Evolutionary conservation across 768 basidiomycete genomes (phyloP), one percentile per base, ranked within the genome.

Genomic region (Amanita rimosa): DNA sequence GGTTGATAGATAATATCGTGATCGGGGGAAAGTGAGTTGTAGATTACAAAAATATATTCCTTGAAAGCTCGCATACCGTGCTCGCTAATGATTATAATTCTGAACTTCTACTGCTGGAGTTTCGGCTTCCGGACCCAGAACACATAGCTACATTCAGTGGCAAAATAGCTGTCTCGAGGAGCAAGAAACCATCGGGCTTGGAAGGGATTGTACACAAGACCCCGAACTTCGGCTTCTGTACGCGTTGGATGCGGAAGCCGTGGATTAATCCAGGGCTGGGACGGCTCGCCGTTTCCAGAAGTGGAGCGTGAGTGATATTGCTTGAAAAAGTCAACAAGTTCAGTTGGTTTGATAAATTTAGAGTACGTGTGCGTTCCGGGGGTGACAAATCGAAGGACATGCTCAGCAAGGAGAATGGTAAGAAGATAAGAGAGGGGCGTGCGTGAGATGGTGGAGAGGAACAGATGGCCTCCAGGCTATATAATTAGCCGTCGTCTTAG

Each of bases 361-460:
- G 79, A 74, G 61, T 88, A 85, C 0, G 90, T 91, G 64, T 99
- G 96, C 8, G 96, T 98, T 7, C 94, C 92, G 2, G 72, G 75
- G 0, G 84, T 68, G 46, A 98, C 96, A 58, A 87, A 74, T 3
- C 83, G 72, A 13, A 94, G 69, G 51, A 92, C 61, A 39, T 88
- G 68, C 64, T 99, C 95, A 1, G 94, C 95, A 29, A 90, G 54
- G 55, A 76, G 57, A 49, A 76, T 74, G 8, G 73, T 75, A 41
- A 76, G 68, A 51, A 68, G 61, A 52, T 76, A 75, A 9, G 74
- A 63, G 27, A 76, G 67, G 3, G 73, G 67, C 33, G 74, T 75
- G 34, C 96, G 87, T 0, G 95, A 82, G 54, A 99, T 87, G 11
- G 95, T 98, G 10, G 94, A 97, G 33, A 99, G 73, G 70, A 98